A percentile compares a stretch with the other conserved stretches of the same genome.
Evolutionary conservation across 2,329 filamentous ascomycete genomes (phyloP).

Genomic region (Nemania sp.): DNA sequence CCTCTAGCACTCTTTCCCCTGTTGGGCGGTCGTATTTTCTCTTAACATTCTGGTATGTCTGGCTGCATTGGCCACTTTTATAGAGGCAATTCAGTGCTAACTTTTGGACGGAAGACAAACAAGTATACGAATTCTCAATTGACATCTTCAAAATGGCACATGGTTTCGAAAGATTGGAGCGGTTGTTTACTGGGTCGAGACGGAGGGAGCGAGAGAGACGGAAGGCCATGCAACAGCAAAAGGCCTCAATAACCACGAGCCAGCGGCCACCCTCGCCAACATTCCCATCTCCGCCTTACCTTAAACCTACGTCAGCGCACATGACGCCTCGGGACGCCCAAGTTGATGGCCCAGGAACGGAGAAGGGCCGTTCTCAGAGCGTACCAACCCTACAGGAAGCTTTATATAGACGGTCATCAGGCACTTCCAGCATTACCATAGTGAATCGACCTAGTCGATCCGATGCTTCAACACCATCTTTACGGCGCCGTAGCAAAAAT

Average conservation of each 20-base stretch:
- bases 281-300: conserved; percentile 58
- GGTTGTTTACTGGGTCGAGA: conserved; percentile 61
- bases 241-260: conserved; percentile 26
- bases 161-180: conserved; percentile 62
- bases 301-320: conserved; percentile 65
- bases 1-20: neutral
- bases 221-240: conserved; percentile 39
- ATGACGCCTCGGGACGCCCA: conserved; percentile 70
- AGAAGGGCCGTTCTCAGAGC: conserved; percentile 46
- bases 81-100: conserved; percentile 9
- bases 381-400: conserved; percentile 43
- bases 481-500: conserved; percentile 20
- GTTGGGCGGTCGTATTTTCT: neutral
- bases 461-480: conserved; percentile 28
- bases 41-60: conserved; percentile 16
- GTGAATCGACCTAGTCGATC: conserved; percentile 37
- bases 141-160: conserved; percentile 57
- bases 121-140: neutral
- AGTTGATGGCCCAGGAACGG: conserved; percentile 52
- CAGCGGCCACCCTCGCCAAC: conserved; percentile 37
- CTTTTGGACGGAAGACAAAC: neutral
- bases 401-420: conserved; percentile 43
- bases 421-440: conserved; percentile 41
- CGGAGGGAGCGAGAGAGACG: conserved; percentile 51
- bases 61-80: neutral